Evolutionary conservation across 2,329 filamentous ascomycete species (phyloP), one percentile per base, ranked within the genome.

Genomic region (Coniochaeta ligniaria): DNA sequence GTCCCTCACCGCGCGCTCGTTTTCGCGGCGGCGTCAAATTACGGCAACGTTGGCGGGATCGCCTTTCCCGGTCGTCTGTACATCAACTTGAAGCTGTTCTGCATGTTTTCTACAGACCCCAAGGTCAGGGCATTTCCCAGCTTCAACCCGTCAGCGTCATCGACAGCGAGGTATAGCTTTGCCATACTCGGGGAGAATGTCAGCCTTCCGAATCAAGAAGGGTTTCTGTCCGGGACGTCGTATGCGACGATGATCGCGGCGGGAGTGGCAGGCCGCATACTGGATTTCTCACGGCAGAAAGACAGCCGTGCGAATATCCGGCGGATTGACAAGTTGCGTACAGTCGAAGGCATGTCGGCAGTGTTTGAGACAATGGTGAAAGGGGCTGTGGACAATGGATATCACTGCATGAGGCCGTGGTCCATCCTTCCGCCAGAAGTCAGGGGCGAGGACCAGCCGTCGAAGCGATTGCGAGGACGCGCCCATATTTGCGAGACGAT

Each of bases 41-140:
- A 58, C 45, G 45, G 61, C 4, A 60, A 58, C 45, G 16, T 62
- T 14, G 36, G 12, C 2, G 22, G 45, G 6, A 55, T 62, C 20
- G 59, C 61, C n/a, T 62, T 62, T 45, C 61, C 61, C 7, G 60
- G 45, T 6, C 58, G 62, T 6, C 54, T 62, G 43, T 56, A 63
- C 24, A 31, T 14, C 11, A n/a, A 43, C 11, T 8, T 22, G 36
- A 57, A 63, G 41, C 43, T 62, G 7, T 17, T 63, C 16, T 61
- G 59, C 57, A 62, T 63, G 62, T 62, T 63, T 38, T 62, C 60
- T 16, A 63, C 57, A 17, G 28, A 61, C 14, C 55, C 60, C 31
- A 58, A 59, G 20, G 57, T 26, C 7, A 35, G 57, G 14, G 14
- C 22, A 8, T 50, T 57, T 8, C 31, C 58, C 17, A 54, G n/a